These are phyloP conservation scores for Heritiera fomes DNA, from an alignment of 345 rosid species.

Conservation along the genomic window DNA sequence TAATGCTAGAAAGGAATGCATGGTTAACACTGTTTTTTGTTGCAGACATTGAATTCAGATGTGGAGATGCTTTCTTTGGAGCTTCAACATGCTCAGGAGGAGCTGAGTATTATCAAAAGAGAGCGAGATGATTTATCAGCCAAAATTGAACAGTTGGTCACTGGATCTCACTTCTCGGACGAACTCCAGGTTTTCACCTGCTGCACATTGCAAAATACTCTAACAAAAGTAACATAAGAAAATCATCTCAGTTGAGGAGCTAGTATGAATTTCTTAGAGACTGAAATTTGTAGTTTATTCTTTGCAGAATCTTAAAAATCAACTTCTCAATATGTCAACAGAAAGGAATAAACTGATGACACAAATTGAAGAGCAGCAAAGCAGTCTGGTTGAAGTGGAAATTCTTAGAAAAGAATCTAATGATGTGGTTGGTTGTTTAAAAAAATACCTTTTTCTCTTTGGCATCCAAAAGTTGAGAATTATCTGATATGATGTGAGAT, in stretches of 20 bases:
- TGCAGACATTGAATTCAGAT: slow-evolving; percentile 42
- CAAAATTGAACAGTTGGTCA: slow-evolving; percentile 35
- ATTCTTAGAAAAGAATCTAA: slow-evolving; percentile 20
- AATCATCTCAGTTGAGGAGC: background rate
- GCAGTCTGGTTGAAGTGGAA: slow-evolving; percentile 26
- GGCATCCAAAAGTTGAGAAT: background rate
- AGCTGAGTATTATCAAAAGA: slow-evolving; percentile 39
- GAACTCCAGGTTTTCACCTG: slow-evolving; percentile 44
- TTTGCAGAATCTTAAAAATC: slow-evolving; percentile 37
- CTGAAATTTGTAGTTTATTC: slow-evolving; percentile 7
- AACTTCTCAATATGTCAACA: slow-evolving; percentile 28
- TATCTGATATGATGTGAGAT: slow-evolving; percentile 5
- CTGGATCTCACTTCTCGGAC: slow-evolving; percentile 22
- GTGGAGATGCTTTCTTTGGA: slow-evolving; percentile 42
- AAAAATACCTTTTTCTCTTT: background rate
- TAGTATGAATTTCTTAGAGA: slow-evolving; percentile 4
- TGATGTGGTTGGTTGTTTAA: slow-evolving; percentile 31
- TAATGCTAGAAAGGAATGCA: slow-evolving; percentile 3
- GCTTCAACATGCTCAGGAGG: slow-evolving; percentile 40
- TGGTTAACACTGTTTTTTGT: background rate
- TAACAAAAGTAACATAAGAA: background rate
- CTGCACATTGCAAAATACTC: background rate
- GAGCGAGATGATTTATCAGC: slow-evolving; percentile 47
- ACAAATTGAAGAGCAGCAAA: slow-evolving; percentile 35
- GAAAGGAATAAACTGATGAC: slow-evolving; percentile 41